Conservation (phyloP, 1,139 yeast species). For the Sugiyamaella neomexicana region DNA sequence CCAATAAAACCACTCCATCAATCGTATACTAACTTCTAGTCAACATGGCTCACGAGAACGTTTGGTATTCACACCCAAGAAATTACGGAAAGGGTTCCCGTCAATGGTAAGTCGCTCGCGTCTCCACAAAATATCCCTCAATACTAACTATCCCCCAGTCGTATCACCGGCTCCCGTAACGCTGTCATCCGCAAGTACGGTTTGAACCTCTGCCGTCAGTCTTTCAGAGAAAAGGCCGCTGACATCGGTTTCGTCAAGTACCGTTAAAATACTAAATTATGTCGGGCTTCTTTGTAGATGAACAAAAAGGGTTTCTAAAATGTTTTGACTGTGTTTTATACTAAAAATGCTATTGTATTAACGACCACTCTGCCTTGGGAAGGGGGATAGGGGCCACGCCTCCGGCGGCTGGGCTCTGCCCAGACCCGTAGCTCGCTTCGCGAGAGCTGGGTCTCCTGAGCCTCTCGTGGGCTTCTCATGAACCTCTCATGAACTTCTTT, state of each 20-base stretch:
- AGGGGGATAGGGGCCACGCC: neutral
- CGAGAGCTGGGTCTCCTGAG: neutral
- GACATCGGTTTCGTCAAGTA: constrained; percentile 99
- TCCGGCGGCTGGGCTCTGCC: neutral
- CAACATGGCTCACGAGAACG: constrained; percentile 99
- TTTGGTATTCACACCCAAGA: constrained; percentile 99
- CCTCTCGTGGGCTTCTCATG: too few species aligned
- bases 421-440: neutral
- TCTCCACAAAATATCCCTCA: neutral
- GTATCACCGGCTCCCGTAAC: constrained; percentile 98
- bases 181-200: constrained; percentile 99
- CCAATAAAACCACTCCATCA: neutral
- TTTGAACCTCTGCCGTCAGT: constrained; percentile 99
- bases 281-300: neutral
- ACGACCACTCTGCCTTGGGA: neutral
- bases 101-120: constrained; percentile 57
- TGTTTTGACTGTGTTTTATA: constrained; percentile 11
- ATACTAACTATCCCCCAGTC: constrained; percentile 43
- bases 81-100: constrained; percentile 99
- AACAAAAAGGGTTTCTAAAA: constrained; percentile 2
- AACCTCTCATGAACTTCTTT: too few species aligned
- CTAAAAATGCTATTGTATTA: constrained; percentile 14
- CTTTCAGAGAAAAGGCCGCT: constrained; percentile 99
- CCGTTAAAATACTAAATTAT: constrained; percentile 61
- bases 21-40: constrained; percentile 9